Evolutionary conservation across 495 filamentous ascomycete species (phyloP).

Genomic region (Hypoxylon lienhwacheense): DNA sequence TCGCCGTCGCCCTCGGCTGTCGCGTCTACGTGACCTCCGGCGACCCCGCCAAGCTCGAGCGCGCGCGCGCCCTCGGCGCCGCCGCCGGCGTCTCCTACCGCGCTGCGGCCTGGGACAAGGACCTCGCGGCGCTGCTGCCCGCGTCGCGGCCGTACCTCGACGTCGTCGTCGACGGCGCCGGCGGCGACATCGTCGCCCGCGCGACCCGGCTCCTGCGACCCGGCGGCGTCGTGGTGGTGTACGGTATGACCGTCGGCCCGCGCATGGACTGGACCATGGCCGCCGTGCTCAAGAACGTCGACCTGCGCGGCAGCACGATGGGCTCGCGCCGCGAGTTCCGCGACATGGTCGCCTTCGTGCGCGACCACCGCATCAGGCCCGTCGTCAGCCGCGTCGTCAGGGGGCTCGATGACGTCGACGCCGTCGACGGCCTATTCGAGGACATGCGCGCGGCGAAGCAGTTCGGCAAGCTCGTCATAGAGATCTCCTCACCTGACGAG

Average conservation of each 20-base stretch:
- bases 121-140: slow-evolving; percentile 60
- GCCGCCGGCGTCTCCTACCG: slow-evolving; percentile 70
- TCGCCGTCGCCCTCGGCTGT: slow-evolving; percentile 65
- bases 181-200: slow-evolving; percentile 68
- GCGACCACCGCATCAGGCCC: slow-evolving; percentile 62
- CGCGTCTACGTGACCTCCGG: slow-evolving; percentile 72
- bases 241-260: slow-evolving; percentile 78
- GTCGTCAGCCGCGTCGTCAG: slow-evolving; percentile 64
- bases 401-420: slow-evolving; percentile 66
- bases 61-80: slow-evolving; percentile 65
- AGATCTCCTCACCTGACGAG: slow-evolving; percentile 36
- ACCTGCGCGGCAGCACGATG: slow-evolving; percentile 73
- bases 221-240: slow-evolving; percentile 68
- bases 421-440: slow-evolving; percentile 69
- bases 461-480: slow-evolving; percentile 75
- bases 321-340: slow-evolving; percentile 72
- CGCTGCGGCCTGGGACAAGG: slow-evolving; percentile 67
- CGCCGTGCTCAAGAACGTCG: slow-evolving; percentile 75
- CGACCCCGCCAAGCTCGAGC: slow-evolving; percentile 63
- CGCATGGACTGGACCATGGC: slow-evolving; percentile 72
- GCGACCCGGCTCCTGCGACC: slow-evolving; percentile 58
- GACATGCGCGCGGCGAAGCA: slow-evolving; percentile 75
- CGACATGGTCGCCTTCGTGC: slow-evolving; percentile 76
- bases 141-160: slow-evolving; percentile 62
- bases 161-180: slow-evolving; percentile 74